phyloP scores from a whole-genome alignment of 768 basidiomycete species.

The Naganishia onofrii region DNA sequence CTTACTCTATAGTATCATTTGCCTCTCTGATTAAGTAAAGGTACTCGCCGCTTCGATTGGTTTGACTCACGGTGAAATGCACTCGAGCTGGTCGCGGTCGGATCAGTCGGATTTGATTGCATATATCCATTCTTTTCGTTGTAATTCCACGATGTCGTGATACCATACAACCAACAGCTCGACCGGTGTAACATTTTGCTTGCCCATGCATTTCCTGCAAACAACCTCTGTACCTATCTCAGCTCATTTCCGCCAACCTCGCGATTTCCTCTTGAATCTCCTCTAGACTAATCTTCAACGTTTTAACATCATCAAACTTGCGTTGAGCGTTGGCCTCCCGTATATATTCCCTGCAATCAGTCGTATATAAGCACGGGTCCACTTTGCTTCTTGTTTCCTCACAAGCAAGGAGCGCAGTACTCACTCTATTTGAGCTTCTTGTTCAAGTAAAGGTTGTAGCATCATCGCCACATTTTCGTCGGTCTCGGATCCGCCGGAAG shows the following conservation, averaged over 20 bases:
- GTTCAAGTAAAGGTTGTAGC: slow-evolving; percentile 86
- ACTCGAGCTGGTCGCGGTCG: neutral
- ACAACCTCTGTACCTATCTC: neutral
- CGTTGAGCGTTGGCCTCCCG: slow-evolving; percentile 83
- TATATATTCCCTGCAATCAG: slow-evolving; percentile 61
- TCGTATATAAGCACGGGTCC: neutral
- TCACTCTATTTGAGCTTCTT: slow-evolving; percentile 80
- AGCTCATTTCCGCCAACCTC: slow-evolving; percentile 45
- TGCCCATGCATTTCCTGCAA: neutral
- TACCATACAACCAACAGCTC: neutral
- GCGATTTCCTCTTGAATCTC: slow-evolving; percentile 85
- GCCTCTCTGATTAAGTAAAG: neutral
- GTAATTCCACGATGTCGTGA: neutral
- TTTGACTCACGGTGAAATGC: neutral
- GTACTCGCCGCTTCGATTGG: neutral
- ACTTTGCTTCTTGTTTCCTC: neutral
- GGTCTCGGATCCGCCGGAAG: slow-evolving; percentile 42
- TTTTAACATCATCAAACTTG: slow-evolving; percentile 93
- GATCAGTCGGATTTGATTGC: neutral
- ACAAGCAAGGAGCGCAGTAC: slow-evolving; percentile 26
- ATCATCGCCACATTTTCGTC: slow-evolving; percentile 69
- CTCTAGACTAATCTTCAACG: slow-evolving; percentile 69
- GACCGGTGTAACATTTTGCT: neutral
- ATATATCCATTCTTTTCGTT: neutral
- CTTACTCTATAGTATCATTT: too few species aligned